Evolutionary conservation across 257 asterid genomes (phyloP).

Genomic region (Penstemon newberryi): DNA sequence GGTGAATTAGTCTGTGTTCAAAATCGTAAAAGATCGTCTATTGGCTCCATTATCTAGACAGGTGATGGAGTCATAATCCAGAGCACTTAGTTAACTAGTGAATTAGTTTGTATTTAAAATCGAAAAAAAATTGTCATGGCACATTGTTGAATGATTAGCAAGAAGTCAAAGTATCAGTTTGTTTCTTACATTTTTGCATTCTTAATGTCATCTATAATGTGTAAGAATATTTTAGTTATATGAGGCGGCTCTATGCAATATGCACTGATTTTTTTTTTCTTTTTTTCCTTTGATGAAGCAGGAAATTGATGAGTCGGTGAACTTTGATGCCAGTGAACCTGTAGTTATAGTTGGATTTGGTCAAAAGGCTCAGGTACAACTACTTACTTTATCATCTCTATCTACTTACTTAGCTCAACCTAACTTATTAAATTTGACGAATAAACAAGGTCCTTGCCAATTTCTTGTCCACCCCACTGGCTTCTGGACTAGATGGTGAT

Average conservation of each 20-base stretch:
- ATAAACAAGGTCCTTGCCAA: constrained; percentile 86
- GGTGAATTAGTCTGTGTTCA: neutral
- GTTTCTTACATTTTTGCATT: constrained; percentile 13
- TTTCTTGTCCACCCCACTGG: constrained; percentile 83
- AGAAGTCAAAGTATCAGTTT: constrained; percentile 1
- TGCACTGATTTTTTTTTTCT: too few relatives aligned
- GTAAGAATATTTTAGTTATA: constrained; percentile 11
- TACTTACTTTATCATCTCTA: neutral
- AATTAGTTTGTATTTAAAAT: too few relatives aligned
- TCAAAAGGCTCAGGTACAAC: constrained; percentile 87
- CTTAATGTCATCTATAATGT: constrained; percentile 17
- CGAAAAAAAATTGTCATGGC: too few relatives aligned
- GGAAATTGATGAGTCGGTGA: constrained; percentile 58
- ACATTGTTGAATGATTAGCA: neutral
- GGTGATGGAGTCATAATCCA: neutral
- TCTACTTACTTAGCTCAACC: constrained; percentile 3
- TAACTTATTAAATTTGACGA: constrained; percentile 23
- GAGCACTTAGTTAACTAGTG: neutral
- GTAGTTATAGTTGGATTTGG: constrained; percentile 96
- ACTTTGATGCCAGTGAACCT: constrained; percentile 82
- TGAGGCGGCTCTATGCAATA: neutral
- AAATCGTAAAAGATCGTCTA: neutral
- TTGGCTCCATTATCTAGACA: constrained; percentile 5
- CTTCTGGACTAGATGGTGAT: constrained; percentile 66
- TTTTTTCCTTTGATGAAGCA: constrained; percentile 29